Evolutionary conservation across 352 stramenopile species (phyloP), one percentile per base, ranked within the genome.

Genomic region (Phytopythium kandeliae): DNA sequence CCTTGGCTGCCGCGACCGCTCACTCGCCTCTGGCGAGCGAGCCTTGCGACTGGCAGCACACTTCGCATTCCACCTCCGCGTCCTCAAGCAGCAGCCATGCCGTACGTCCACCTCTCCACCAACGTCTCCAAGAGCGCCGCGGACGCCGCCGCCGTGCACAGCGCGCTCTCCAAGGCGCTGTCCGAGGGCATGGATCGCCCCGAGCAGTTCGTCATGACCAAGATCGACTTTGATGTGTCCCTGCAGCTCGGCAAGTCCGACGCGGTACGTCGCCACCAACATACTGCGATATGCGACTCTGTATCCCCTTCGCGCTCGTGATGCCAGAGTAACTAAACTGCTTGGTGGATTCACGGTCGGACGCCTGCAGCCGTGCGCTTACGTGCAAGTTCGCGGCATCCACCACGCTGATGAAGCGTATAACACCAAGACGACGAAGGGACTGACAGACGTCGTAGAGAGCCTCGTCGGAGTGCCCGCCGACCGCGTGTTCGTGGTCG

Each of bases 41-140:
- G n/a, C n/a, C n/a, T n/a, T n/a, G n/a, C n/a, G n/a, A n/a, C n/a
- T n/a, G n/a, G n/a, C n/a, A n/a, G n/a, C n/a, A n/a, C n/a, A n/a
- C n/a, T n/a, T n/a, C n/a, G n/a, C n/a, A n/a, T n/a, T n/a, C n/a
- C n/a, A n/a, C n/a, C n/a, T n/a, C n/a, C n/a, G n/a, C n/a, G n/a
- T n/a, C n/a, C 16, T 41, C 35, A 10, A 41, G 35, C 15, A 16
- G 50, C 61, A 40, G 45, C 30, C 51, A 69, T 73, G 64, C 64
- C 64, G 13, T 73, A 57, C 51, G 38, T 73, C 16, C 54, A 65
- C 31, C 53, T 73, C 31, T 58, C 57, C 38, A 64, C 48, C 52
- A 74, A 68, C 61, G 61, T 67, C 35, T 2, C 43, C 24, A 35
- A 34, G 31, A 33, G 7, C 13, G 22, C 7, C n/a, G 21, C 15